Evolutionary conservation across 2,329 filamentous ascomycete genomes (phyloP).

Genomic region (Monosporascus sp.): DNA sequence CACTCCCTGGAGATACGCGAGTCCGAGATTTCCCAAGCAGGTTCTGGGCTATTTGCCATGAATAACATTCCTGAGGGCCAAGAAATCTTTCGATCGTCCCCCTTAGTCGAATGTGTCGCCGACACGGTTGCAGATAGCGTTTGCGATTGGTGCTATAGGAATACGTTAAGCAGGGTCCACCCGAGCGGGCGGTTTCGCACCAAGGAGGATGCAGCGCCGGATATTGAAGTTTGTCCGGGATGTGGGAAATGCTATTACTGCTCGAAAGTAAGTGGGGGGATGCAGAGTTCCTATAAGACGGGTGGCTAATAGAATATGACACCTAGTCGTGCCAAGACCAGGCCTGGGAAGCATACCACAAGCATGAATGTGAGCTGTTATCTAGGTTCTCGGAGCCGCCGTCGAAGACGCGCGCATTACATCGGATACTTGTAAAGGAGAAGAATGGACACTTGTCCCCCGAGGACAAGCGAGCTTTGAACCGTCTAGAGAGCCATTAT

Average conservation of each 20-base stretch:
- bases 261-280: conserved; percentile 16
- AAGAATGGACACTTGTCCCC: conserved; percentile 13
- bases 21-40: conserved; percentile 9
- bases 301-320: not conserved
- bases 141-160: conserved; percentile 24
- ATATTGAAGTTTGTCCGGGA: conserved; percentile 12
- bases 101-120: conserved; percentile 9
- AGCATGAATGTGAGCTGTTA: conserved; percentile 24
- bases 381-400: conserved; percentile 10
- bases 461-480: conserved; percentile 10
- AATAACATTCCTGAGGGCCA: conserved; percentile 11
- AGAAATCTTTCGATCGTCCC: conserved; percentile 21
- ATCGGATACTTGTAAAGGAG: conserved; percentile 23
- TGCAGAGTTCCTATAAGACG: not conserved
- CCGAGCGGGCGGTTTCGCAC: conserved; percentile 4
- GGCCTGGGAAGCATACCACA: conserved; percentile 26
- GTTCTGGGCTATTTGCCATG: conserved; percentile 21
- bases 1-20: conserved; percentile 8
- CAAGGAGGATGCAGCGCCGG: not conserved
- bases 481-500: conserved; percentile 21
- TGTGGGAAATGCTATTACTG: conserved; percentile 25
- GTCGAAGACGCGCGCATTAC: conserved; percentile 12
- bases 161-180: conserved; percentile 5
- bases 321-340: conserved; percentile 23
- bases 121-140: conserved; percentile 1